Percentiles rank a stretch among this genome's conserved stretches.
Conservation (phyloP, 2,329 filamentous ascomycete genomes). For the Colletotrichum sojae region DNA sequence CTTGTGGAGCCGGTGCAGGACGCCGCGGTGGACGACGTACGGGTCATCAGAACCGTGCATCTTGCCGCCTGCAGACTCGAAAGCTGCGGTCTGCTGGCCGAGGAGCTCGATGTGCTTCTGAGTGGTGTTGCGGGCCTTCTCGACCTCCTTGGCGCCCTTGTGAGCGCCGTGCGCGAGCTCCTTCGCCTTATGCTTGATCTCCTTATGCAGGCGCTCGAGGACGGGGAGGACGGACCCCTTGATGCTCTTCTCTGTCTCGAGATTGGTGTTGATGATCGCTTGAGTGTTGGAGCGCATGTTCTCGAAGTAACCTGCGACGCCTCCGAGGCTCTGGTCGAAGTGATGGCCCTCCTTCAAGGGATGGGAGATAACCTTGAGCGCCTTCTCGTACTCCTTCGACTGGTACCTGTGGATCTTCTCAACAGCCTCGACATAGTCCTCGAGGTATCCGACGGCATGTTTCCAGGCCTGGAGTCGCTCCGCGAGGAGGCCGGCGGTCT, state of each 20-base stretch:
- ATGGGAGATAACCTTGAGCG: slow-evolving; percentile 89
- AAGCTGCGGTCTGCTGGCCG: slow-evolving; percentile 85
- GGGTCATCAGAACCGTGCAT: slow-evolving; percentile 84
- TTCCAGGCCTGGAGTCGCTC: slow-evolving; percentile 97
- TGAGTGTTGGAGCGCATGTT: slow-evolving; percentile 95
- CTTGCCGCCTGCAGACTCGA: slow-evolving; percentile 81
- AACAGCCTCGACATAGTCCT: slow-evolving; percentile 88
- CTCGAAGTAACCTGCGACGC: slow-evolving; percentile 91
- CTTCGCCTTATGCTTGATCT: slow-evolving; percentile 97
- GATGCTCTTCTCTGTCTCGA: slow-evolving; percentile 91
- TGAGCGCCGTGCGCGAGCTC: slow-evolving; percentile 85
- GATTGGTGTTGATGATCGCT: slow-evolving; percentile 88
- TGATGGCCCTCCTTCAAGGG: slow-evolving; percentile 92
- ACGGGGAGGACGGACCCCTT: slow-evolving; percentile 89
- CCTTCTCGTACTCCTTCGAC: slow-evolving; percentile 95
- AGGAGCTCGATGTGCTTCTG: slow-evolving; percentile 98
- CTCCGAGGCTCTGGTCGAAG: slow-evolving; percentile 91
- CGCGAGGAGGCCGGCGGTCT: slow-evolving; percentile 85
- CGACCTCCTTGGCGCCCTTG: slow-evolving; percentile 90
- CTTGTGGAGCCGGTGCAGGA: slow-evolving; percentile 87
- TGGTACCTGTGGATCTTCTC: slow-evolving; percentile 89
- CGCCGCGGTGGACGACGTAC: slow-evolving; percentile 86
- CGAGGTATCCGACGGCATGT: slow-evolving; percentile 90
- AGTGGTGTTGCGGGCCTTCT: slow-evolving; percentile 86
- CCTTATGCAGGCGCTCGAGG: slow-evolving; percentile 91